A percentile compares a stretch with the other conserved stretches of the same genome.
Conservation (phyloP, 331 rosid genomes). For the Quercus tomentella region DNA sequence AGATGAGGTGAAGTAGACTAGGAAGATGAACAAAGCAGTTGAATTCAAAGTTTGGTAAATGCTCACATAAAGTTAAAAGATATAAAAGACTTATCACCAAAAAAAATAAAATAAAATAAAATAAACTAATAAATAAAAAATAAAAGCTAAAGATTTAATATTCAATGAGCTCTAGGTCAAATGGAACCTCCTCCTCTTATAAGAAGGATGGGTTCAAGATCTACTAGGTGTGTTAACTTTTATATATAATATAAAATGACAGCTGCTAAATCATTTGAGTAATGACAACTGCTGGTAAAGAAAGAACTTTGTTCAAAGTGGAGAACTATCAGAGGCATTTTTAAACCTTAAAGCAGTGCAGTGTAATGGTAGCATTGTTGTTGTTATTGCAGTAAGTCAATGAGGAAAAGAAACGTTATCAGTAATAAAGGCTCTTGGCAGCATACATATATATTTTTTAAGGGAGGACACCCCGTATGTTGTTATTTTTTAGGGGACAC, state of each 20-base stretch:
- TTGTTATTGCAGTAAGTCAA: not conserved
- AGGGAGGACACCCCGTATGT: too few relatives aligned
- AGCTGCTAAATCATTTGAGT: not conserved
- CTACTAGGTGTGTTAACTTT: not conserved
- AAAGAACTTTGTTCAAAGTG: not conserved
- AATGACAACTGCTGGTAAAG: not conserved
- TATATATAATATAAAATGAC: not conserved
- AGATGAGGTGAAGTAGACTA: not conserved
- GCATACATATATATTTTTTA: too few relatives aligned
- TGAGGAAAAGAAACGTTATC: not conserved
- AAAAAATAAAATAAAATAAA: too few relatives aligned
- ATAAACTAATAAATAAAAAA: too few relatives aligned
- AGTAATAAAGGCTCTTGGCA: not conserved
- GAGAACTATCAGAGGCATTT: not conserved
- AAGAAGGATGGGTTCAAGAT: not conserved
- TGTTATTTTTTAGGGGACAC: too few relatives aligned
- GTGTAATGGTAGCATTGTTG: not conserved
- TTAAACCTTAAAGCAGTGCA: not conserved
- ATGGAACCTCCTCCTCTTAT: not conserved
- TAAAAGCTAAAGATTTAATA: not conserved
- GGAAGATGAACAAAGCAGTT: not conserved
- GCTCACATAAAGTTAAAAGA: not conserved
- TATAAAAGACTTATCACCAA: not conserved
- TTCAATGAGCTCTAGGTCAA: not conserved
- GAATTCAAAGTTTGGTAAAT: not conserved